Evolutionary conservation across 805 yeast species (phyloP).

Genomic region (Hanseniaspora hatyaiensis): DNA sequence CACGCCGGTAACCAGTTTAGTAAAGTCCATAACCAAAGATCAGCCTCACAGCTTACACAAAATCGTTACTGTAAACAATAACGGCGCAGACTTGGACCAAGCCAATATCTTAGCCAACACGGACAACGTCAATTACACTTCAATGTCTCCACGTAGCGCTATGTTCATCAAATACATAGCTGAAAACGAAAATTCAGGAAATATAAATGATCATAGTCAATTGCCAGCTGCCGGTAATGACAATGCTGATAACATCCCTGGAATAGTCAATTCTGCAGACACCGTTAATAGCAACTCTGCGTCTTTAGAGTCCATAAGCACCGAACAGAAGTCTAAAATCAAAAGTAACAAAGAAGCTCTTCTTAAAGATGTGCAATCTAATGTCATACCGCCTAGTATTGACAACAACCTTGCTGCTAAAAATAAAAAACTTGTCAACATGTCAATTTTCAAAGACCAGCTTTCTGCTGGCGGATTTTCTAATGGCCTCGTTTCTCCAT

Average conservation of each 20-base stretch:
- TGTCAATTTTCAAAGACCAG: constrained; percentile 3
- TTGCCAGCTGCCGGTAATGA: background rate
- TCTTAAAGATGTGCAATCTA: background rate
- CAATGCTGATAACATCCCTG: background rate
- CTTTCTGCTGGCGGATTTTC: constrained; percentile 9
- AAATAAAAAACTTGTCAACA: background rate
- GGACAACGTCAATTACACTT: too few relatives aligned
- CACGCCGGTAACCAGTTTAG: constrained; percentile 24
- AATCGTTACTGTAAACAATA: background rate
- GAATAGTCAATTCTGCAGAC: too few relatives aligned
- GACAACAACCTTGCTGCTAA: background rate
- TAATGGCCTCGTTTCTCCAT: constrained; percentile 4
- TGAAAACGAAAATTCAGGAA: background rate
- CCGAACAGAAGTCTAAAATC: background rate
- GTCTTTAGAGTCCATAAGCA: background rate
- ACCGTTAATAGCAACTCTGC: too few relatives aligned
- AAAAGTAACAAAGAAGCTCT: background rate
- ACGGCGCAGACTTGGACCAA: too few relatives aligned
- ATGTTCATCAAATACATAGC: constrained; percentile 1
- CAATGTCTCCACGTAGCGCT: background rate
- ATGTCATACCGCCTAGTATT: constrained; percentile 7
- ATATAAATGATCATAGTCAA: background rate
- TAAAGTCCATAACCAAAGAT: background rate
- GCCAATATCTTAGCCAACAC: too few relatives aligned
- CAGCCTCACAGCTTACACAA: constrained; percentile 2